Base-by-base conservation (phyloP, 2,329 filamentous ascomycete species). In the Alternaria viburni region DNA sequence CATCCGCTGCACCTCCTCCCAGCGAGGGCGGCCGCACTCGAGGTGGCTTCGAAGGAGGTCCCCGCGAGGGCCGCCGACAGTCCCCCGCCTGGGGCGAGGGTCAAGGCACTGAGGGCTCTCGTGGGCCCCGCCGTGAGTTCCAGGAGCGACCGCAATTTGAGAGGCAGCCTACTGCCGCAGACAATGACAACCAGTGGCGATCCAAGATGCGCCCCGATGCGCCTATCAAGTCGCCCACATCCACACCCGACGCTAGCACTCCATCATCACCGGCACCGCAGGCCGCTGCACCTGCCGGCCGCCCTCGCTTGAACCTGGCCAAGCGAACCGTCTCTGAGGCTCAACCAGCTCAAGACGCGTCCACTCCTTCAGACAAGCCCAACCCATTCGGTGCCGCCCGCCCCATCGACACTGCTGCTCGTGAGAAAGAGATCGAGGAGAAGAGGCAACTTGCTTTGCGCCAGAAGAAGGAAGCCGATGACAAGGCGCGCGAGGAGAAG, bases 161-260 rank as follows among this genome's bases (percentile, higher is more conserved):
- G 77, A 88, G 92, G 71, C 86, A 86, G 54, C 92, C 91, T 21
- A 98, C 92, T 60, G 96, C 96, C 44, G 92, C 96, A 54, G 96
- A 99, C 64, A 88, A 92, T 76, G 96, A 98, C 79, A 96, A 90
- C 82, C 90, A 97, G 82, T 99, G 96, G 96, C 91, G 96, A 74
- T 86, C 87, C 70, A 92, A 88, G 81, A 98, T 98, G 94, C 91
- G 89, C 70, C 93, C 95, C n/a, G 94, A 96, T 74, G 81, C 86
- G 36, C 79, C 86, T 6, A 88, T 56, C 46, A 63, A 88, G 79
- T 89, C 90, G 12, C 86, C 90, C 21, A 87, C 86, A 43, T 85
- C 88, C 63, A 90, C 90, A 41, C 91, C 90, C 57, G 91, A 96
- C 64, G 87, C 88, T 62, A 93, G 90, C 77, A 89, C 90, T 70